phyloP scores from a whole-genome alignment of 345 rosid genomes.

The Carallia pectinifolia region DNA sequence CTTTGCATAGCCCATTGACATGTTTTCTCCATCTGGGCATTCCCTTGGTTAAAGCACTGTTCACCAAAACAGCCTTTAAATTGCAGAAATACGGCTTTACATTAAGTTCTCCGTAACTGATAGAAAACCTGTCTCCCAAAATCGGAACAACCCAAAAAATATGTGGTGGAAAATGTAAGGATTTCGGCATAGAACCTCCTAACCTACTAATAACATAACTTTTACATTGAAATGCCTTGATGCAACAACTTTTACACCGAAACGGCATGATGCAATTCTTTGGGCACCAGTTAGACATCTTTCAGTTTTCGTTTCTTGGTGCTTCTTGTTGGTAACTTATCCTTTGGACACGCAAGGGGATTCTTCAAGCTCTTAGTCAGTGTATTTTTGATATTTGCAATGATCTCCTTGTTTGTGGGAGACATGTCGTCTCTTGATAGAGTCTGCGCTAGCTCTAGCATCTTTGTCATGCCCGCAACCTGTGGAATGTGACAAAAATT shows the following conservation, averaged over 20 bases:
- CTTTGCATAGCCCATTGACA: too few species aligned
- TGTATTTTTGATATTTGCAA: conserved; percentile 1
- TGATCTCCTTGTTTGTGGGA: neutral
- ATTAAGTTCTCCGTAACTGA: too few species aligned
- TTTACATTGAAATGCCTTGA: too few species aligned
- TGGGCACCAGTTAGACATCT: neutral
- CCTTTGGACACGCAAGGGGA: conserved; percentile 3
- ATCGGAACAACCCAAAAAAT: neutral
- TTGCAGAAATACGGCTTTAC: neutral
- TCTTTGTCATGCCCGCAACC: conserved; percentile 14
- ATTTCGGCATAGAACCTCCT: too few species aligned
- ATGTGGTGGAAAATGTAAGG: too few species aligned
- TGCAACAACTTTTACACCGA: too few species aligned
- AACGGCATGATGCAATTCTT: neutral
- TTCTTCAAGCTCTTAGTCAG: conserved; percentile 16
- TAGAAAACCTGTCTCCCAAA: neutral
- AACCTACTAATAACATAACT: too few species aligned
- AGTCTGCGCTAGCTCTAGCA: conserved; percentile 13
- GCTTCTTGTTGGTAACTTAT: conserved; percentile 11
- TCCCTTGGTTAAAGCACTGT: neutral
- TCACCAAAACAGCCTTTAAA: neutral
- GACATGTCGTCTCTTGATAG: conserved; percentile 11
- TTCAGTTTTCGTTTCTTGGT: conserved; percentile 11
- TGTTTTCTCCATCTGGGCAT: neutral
- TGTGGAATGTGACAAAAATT: neutral